Evolutionary conservation across 805 yeast genomes (phyloP), one percentile per base, ranked within the genome.

Genomic region (Saturnispora saitoi): DNA sequence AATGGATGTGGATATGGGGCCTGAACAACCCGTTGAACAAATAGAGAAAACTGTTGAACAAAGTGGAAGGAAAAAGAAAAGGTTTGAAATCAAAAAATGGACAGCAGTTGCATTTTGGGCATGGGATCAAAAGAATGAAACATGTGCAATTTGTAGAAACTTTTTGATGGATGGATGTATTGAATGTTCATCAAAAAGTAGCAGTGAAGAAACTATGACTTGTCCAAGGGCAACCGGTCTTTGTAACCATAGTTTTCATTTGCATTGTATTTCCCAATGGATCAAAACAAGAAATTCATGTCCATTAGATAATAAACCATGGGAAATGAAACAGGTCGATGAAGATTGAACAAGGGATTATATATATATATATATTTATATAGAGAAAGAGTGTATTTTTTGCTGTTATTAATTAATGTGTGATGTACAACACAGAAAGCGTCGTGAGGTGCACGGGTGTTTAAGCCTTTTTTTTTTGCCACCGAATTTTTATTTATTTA

Each of bases 71-170:
- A 63, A 64, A 52, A 80, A 83, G 70, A 85, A 83, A 64, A 76
- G 86, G 58, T 90, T 93, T 59, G 97, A 91, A 64, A 90, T 93
- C 37, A 86, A 88, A 63, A 93, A 90, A 71, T 91, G 99, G 98
- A 89, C 96, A 12, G 98, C 98, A 0, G 99, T 93, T 43, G 98
- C 98, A n/a, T 88, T 93, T 64, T 93, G 99, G 99, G 88, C 97
- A 0, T 93, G 99, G 99, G 96, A 76, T 69, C 71, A 61, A 70
- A 71, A 60, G 48, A 62, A 60, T 48, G 99, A 95, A 55, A 88
- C 87, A 48, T 93, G 99, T 72, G 98, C 99, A 36, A 93, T 93
- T 64, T 93, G 99, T 75, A 78, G 98, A 63, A 93, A 91, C 67
- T 97, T 91, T 67, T 76, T 93, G 56, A 93, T 93, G 99, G 99